Percentiles rank a stretch among this genome's conserved stretches.
phyloP scores from a whole-genome alignment of 495 filamentous ascomycete genomes.

The Terfezia boudieri region DNA sequence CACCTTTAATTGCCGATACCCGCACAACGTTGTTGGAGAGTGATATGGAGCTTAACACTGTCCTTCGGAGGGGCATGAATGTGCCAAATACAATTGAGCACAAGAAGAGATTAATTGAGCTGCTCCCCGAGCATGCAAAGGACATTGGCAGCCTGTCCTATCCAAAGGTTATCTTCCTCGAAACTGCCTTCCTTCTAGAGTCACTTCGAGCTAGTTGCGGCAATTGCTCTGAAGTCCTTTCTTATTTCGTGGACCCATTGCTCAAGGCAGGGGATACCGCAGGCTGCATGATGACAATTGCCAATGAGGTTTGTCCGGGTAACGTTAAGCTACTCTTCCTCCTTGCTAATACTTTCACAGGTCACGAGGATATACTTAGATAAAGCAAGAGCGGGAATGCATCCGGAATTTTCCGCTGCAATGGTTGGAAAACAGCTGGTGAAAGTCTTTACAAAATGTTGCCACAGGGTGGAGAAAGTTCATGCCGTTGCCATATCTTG shows the following conservation, averaged over 20 bases:
- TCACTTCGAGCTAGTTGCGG: constrained; percentile 60
- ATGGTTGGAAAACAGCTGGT: constrained; percentile 75
- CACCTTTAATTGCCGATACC: constrained; percentile 61
- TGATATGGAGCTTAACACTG: constrained; percentile 83
- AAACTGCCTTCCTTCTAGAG: constrained; percentile 66
- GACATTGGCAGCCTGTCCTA: constrained; percentile 66
- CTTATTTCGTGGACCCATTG: constrained; percentile 80
- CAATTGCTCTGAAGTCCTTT: constrained; percentile 64
- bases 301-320: constrained; percentile 11
- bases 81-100: constrained; percentile 55
- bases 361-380: constrained; percentile 53
- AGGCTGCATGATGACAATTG: constrained; percentile 66
- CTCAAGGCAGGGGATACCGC: constrained; percentile 59
- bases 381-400: constrained; percentile 43
- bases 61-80: constrained; percentile 60
- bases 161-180: constrained; percentile 73
- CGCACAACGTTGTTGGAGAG: constrained; percentile 39
- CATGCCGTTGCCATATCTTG: constrained; percentile 62
- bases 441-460: constrained; percentile 63
- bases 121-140: constrained; percentile 49
- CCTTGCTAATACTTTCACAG: constrained; percentile 19
- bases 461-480: constrained; percentile 72
- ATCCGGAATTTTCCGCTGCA: constrained; percentile 50
- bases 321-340: not conserved
- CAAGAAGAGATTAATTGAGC: constrained; percentile 46